Conservation (phyloP, 2,329 filamentous ascomycete genomes). For the Fusarium sp. region DNA sequence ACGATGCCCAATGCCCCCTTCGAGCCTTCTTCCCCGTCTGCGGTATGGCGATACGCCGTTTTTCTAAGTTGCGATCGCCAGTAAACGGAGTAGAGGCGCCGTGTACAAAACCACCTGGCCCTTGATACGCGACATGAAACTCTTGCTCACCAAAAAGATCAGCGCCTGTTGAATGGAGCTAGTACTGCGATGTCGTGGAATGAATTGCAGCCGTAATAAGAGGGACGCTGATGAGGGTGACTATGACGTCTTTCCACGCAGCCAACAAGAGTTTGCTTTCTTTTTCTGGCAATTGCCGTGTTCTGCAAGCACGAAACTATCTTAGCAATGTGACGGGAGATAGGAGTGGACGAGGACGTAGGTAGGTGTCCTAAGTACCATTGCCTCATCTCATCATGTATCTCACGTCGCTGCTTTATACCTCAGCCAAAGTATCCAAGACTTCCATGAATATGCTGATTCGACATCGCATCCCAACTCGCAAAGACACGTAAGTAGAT, state of each 20-base stretch:
- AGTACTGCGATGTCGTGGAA: constrained; percentile 18
- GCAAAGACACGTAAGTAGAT: constrained; percentile 44
- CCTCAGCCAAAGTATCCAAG: constrained; percentile 40
- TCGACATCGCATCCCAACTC: constrained; percentile 35
- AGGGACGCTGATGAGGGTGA: constrained; percentile 9
- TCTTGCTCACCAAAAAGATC: constrained; percentile 28
- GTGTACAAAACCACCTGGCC: constrained; percentile 10
- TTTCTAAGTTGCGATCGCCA: constrained; percentile 45
- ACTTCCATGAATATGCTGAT: constrained; percentile 34
- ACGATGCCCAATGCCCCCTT: constrained; percentile 43
- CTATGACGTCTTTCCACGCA: constrained; percentile 30
- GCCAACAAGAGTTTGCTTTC: constrained; percentile 6
- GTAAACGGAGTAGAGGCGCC: constrained; percentile 27
- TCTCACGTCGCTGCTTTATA: constrained; percentile 42
- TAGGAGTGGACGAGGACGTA: constrained; percentile 23
- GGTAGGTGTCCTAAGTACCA: constrained; percentile 32
- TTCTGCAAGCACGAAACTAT: constrained; percentile 22
- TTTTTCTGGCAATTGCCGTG: constrained; percentile 27
- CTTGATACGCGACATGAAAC: constrained; percentile 34
- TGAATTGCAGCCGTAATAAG: constrained; percentile 12
- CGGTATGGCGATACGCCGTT: constrained; percentile 32
- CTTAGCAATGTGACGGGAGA: constrained; percentile 32
- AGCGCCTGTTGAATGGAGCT: constrained; percentile 15
- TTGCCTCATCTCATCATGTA: constrained; percentile 31
- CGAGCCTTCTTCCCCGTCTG: constrained; percentile 26